Evolutionary conservation across 2,329 filamentous ascomycete genomes (phyloP), one percentile per base, ranked within the genome.

Genomic region (Apiospora aurea): DNA sequence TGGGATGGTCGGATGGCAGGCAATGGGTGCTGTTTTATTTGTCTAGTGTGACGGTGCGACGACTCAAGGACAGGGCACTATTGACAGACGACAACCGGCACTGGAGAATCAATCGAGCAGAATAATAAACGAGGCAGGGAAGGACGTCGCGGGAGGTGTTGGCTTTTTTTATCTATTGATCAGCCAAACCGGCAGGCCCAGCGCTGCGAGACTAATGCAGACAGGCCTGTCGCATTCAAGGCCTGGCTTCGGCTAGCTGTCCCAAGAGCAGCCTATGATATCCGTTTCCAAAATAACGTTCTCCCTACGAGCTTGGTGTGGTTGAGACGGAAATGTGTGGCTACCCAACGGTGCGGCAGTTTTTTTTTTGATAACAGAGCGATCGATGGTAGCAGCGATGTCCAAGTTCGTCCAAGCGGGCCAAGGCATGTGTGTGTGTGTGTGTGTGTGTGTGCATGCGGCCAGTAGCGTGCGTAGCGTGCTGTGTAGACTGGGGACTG

Each of bases 291-390:
- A 64, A 64, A 34, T 24, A 64, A 41, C 34, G 8, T 64, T 64
- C 38, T 41, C 34, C 57, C 57, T 61, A 29, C 29, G 53, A 34
- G 13, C 38, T 7, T 57, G 51, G 53, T 61, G 53, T 61, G 53
- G 53, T 34, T 64, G 57, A n/a, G 57, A 64, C 34, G 53, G 29
- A n/a, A 18, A 41, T 64, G 34, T 41, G 34, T 64, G 57, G 57
- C 57, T 64, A 64, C 57, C 57, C 57, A 64, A 64, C 57, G 57
- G 57, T n/a, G 57, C 18, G 57, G 29, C 57, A 64, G 34, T 64
- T 64, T 61, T n/a, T n/a, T 64, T 64, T 18, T 5, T 64, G 29
- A 64, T 41, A 64, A 41, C 6, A 41, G 51, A 47, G 44, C 44
- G 44, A 21, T 47, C 44, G 44, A 21, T 47, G 44, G 51, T 57